Evolutionary conservation across 2,329 filamentous ascomycete species (phyloP).

Genomic region (Aspergillus ochraceus): DNA sequence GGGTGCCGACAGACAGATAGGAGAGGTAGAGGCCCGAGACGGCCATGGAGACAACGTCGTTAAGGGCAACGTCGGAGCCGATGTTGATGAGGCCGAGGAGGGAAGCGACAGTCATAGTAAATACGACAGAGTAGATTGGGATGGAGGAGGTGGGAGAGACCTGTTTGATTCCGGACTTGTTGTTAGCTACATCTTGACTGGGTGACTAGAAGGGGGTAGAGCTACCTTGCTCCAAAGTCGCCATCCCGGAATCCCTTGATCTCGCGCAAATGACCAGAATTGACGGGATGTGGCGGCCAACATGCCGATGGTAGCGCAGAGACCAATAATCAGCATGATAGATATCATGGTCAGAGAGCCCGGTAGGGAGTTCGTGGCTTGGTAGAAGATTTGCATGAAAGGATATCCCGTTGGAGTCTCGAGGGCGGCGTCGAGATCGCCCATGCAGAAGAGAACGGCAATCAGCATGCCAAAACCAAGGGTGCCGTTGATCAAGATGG

Average conservation of each 20-base stretch:
- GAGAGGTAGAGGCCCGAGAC: slow-evolving; percentile 32
- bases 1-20: slow-evolving; percentile 27
- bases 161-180: slow-evolving; percentile 9
- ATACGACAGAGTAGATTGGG: slow-evolving; percentile 25
- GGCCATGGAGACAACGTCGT: slow-evolving; percentile 35
- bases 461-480: slow-evolving; percentile 40
- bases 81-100: slow-evolving; percentile 36
- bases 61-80: slow-evolving; percentile 31
- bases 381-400: slow-evolving; percentile 35
- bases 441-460: slow-evolving; percentile 40
- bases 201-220: background rate
- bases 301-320: slow-evolving; percentile 34
- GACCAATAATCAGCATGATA: slow-evolving; percentile 30
- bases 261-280: slow-evolving; percentile 30
- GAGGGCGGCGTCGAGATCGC: slow-evolving; percentile 30
- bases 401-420: slow-evolving; percentile 32
- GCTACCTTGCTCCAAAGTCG: slow-evolving; percentile 28
- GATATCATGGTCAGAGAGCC: slow-evolving; percentile 27
- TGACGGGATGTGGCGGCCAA: slow-evolving; percentile 48
- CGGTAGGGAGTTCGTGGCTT: slow-evolving; percentile 28
- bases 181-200: background rate
- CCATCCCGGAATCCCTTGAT: slow-evolving; percentile 29
- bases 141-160: slow-evolving; percentile 27
- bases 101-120: slow-evolving; percentile 28
- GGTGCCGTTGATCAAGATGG: slow-evolving; percentile 36